These are phyloP conservation scores for Eimeria zaria DNA, from an alignment of 169 alveolate species.

Conservation along the genomic window DNA sequence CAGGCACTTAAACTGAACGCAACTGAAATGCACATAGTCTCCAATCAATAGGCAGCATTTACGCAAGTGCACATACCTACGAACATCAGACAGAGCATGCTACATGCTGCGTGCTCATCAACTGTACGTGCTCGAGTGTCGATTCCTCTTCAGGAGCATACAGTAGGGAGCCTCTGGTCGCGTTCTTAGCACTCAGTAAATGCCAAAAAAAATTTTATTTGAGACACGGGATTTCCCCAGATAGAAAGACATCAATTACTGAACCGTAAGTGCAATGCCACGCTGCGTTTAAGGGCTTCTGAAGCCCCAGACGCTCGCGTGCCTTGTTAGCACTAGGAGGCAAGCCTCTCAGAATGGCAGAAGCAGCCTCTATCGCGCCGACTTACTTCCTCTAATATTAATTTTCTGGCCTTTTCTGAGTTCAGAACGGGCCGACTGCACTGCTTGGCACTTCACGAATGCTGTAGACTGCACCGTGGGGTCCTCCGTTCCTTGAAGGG, in stretches of 20 bases:
- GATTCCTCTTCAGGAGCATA: not conserved
- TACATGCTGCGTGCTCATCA: not conserved
- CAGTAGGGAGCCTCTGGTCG: not conserved
- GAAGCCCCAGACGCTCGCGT: slow-evolving; percentile 1
- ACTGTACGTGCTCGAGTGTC: not conserved
- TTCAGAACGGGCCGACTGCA: not conserved
- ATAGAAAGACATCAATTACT: not conserved
- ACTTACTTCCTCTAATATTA: not conserved
- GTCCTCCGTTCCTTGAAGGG: not conserved
- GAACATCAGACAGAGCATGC: not conserved
- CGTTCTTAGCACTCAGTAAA: not conserved
- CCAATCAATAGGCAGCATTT: not conserved
- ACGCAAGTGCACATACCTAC: not conserved
- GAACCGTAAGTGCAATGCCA: not conserved
- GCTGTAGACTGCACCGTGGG: slow-evolving; percentile 10
- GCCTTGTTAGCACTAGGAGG: not conserved
- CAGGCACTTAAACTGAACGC: too few species aligned
- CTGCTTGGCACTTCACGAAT: not conserved
- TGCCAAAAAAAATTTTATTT: not conserved
- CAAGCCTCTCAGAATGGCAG: not conserved
- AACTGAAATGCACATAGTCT: not conserved
- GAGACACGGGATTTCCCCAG: not conserved
- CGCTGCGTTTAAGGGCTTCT: not conserved
- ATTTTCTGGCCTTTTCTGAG: not conserved
- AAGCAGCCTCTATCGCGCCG: not conserved